phyloP scores from a whole-genome alignment of 225 moss, liverwort and hornwort genomes.

The Marchantia polymorpha region DNA sequence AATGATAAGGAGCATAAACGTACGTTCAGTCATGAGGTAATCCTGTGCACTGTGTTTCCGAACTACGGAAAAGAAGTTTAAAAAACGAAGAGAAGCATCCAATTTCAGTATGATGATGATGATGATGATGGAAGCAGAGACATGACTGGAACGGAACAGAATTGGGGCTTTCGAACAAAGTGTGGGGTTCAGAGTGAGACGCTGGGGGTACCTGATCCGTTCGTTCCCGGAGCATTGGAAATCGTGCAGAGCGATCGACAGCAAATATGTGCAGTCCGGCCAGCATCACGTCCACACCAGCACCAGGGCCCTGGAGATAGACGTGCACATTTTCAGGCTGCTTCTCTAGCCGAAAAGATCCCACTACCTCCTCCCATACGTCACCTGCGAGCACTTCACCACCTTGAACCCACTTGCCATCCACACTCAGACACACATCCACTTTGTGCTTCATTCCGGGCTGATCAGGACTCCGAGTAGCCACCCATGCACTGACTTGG shows the following conservation, averaged over 20 bases:
- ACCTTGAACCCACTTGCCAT: slow-evolving; percentile 74
- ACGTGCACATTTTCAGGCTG: slow-evolving; percentile 63
- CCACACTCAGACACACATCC: slow-evolving; percentile 67
- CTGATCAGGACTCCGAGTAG: slow-evolving; percentile 40
- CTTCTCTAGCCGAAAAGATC: slow-evolving; percentile 72
- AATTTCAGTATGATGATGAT: not conserved
- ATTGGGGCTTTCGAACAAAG: too few species aligned
- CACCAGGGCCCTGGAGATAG: slow-evolving; percentile 80
- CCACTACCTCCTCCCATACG: slow-evolving; percentile 69
- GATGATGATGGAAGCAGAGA: too few species aligned
- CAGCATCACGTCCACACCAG: slow-evolving; percentile 81
- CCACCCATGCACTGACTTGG: slow-evolving; percentile 89
- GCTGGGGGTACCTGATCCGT: slow-evolving; percentile 59
- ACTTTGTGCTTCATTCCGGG: slow-evolving; percentile 51
- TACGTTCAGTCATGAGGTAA: not conserved
- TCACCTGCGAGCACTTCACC: slow-evolving; percentile 64
- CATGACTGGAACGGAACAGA: too few species aligned
- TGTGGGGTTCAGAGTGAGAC: not conserved
- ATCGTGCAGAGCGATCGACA: slow-evolving; percentile 62
- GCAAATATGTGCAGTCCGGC: slow-evolving; percentile 87
- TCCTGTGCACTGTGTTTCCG: not conserved
- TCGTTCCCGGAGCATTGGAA: slow-evolving; percentile 57
- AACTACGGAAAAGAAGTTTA: not conserved
- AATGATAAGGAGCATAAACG: not conserved
- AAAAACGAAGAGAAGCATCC: too few species aligned